These are phyloP conservation scores for Saccharomyces hybrid DNA, from an alignment of 1,139 yeast genomes.

Conservation along the genomic window DNA sequence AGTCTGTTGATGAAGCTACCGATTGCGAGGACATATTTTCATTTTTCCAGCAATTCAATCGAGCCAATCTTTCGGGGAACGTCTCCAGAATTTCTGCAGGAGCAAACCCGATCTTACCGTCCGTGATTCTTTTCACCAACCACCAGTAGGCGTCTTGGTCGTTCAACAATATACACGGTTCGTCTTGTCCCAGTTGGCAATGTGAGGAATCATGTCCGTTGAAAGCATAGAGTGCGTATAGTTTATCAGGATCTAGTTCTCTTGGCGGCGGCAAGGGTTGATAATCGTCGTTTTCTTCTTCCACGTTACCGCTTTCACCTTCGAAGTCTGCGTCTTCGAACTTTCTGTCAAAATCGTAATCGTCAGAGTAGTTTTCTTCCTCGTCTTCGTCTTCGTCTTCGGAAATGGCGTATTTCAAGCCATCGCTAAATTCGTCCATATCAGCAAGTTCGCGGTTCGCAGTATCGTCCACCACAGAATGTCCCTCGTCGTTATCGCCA, in stretches of 20 bases:
- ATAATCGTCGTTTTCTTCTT: conserved; percentile 30
- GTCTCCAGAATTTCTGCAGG: conserved; percentile 96
- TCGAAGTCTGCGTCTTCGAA: conserved; percentile 10
- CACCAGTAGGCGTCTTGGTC: conserved; percentile 97
- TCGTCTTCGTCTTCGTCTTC: conserved; percentile 1
- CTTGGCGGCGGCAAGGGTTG: conserved; percentile 71
- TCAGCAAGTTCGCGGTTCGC: background rate
- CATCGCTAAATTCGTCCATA: conserved; percentile 8
- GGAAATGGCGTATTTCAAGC: conserved; percentile 5
- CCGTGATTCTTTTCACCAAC: conserved; percentile 68
- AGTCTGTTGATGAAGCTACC: conserved; percentile 3
- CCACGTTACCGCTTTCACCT: conserved; percentile 10
- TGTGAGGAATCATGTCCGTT: conserved; percentile 93
- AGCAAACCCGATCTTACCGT: conserved; percentile 79
- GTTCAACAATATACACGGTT: conserved; percentile 71
- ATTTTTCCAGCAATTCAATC: conserved; percentile 87
- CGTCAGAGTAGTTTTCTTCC: conserved; percentile 4
- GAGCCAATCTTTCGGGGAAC: conserved; percentile 81
- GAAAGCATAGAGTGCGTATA: conserved; percentile 83
- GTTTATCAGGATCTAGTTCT: conserved; percentile 74
- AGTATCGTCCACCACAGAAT: conserved; percentile 4
- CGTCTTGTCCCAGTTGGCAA: conserved; percentile 72
- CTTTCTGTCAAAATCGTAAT: background rate
- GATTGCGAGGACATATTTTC: conserved; percentile 45
- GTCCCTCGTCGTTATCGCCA: conserved; percentile 7